phyloP scores from a whole-genome alignment of 345 rosid species.

The Xanthoceras sorbifolium region DNA sequence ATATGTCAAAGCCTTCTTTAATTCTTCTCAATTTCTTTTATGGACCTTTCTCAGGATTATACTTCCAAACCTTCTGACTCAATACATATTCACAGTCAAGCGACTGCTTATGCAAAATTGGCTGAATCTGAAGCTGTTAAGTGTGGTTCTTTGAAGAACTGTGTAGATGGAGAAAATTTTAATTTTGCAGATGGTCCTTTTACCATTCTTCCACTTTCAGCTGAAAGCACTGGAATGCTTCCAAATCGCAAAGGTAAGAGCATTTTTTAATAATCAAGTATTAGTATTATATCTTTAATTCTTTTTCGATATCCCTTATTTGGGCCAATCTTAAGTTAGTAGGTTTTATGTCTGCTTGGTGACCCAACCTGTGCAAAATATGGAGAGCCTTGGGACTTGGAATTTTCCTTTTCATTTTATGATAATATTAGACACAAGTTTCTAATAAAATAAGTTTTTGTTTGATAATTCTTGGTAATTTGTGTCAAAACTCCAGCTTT shows the following conservation, averaged over 20 bases:
- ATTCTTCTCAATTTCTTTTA: conserved; percentile 13
- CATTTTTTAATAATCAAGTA: neutral
- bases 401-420: neutral
- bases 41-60: conserved; percentile 34
- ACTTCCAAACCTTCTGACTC: conserved; percentile 36
- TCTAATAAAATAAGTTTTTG: neutral
- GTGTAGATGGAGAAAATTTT: conserved; percentile 30
- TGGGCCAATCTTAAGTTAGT: neutral
- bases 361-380: neutral
- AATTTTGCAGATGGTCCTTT: conserved; percentile 36
- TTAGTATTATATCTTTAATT: no score
- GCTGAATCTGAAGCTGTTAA: conserved; percentile 49
- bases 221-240: conserved; percentile 77
- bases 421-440: neutral
- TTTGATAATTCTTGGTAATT: neutral
- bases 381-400: neutral
- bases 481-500: neutral
- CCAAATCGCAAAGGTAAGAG: conserved; percentile 58
- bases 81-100: conserved; percentile 62
- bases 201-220: conserved; percentile 76
- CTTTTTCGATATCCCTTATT: neutral
- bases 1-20: neutral
- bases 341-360: neutral
- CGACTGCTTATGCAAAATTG: conserved; percentile 61
- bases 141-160: conserved; percentile 27